Conservation (phyloP, 2,329 filamentous ascomycete species). For the Escovopsis sp. region DNA sequence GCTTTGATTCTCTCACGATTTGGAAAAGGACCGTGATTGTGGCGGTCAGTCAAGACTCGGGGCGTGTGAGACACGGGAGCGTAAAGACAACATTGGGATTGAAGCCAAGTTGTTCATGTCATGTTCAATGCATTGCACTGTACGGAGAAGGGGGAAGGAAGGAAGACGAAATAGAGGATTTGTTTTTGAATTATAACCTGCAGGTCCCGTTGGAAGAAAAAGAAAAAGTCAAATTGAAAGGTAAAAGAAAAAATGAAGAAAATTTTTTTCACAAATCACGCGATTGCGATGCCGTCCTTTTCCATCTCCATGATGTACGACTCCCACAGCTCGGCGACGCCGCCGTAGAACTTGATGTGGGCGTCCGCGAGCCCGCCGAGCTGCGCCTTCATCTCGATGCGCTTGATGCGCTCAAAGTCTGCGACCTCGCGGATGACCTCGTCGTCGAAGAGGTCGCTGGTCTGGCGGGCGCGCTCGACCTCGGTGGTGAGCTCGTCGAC, state of each 20-base stretch:
- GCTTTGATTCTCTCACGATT: no score
- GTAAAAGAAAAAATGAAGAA: neutral
- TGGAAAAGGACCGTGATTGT: no score
- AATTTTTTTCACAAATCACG: constrained; percentile 1
- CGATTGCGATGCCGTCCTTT: constrained; percentile 32
- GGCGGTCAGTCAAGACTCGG: no score
- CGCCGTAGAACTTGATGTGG: constrained; percentile 75
- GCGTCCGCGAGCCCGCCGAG: constrained; percentile 71
- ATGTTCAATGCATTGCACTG: no score
- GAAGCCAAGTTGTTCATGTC: no score
- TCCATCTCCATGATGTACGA: constrained; percentile 82
- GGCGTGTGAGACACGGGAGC: no score
- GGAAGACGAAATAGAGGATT: no score
- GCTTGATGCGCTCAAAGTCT: constrained; percentile 95
- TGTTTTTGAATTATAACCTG: no score
- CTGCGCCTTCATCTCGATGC: constrained; percentile 77
- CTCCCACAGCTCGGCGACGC: constrained; percentile 74
- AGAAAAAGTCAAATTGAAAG: no score
- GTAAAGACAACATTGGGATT: no score
- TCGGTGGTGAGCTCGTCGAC: constrained; percentile 85
- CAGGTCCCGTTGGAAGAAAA: no score
- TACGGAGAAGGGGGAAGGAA: no score
- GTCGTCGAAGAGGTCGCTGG: constrained; percentile 86
- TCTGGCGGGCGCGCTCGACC: constrained; percentile 75
- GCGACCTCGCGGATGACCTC: constrained; percentile 85